Conservation (phyloP, 129 eudicot species). For the Smallanthus sonchifolius region DNA sequence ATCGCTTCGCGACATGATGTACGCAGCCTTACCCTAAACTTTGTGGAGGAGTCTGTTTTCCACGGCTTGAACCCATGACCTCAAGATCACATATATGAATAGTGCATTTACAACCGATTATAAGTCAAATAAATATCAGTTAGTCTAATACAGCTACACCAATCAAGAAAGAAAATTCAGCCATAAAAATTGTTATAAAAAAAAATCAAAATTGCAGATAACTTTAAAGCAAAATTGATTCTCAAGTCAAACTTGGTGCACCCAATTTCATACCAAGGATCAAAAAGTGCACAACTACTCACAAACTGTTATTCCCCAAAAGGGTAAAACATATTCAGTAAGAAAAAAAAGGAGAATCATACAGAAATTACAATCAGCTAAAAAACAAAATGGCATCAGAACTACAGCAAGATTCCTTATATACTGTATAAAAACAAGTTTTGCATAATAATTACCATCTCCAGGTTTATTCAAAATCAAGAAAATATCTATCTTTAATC, state of each 20-base stretch:
- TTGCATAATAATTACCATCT: not conserved
- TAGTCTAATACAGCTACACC: too few species aligned
- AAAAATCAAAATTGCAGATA: too few species aligned
- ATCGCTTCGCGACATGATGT: too few species aligned
- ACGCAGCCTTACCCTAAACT: too few species aligned
- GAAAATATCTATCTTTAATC: not conserved
- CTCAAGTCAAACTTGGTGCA: slow-evolving; percentile 9
- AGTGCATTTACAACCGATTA: too few species aligned
- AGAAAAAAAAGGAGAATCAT: not conserved
- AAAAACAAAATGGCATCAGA: slow-evolving; percentile 13
- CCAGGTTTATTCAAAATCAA: slow-evolving; percentile 5
- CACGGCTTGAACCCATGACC: too few species aligned
- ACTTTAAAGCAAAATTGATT: not conserved
- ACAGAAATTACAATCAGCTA: slow-evolving; percentile 8
- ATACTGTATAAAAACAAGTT: not conserved
- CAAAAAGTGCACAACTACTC: slow-evolving; percentile 7
- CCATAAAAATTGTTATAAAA: too few species aligned
- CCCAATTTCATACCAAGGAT: not conserved
- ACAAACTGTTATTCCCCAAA: slow-evolving; percentile 5
- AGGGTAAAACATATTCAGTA: slow-evolving; percentile 5
- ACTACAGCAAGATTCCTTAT: slow-evolving; percentile 19
- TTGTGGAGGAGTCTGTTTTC: too few species aligned
- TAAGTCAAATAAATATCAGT: too few species aligned
- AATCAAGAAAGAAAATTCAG: too few species aligned
- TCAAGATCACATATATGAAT: too few species aligned